phyloP scores from a whole-genome alignment of 106 monocot species.

The Dendrobium catenatum region DNA sequence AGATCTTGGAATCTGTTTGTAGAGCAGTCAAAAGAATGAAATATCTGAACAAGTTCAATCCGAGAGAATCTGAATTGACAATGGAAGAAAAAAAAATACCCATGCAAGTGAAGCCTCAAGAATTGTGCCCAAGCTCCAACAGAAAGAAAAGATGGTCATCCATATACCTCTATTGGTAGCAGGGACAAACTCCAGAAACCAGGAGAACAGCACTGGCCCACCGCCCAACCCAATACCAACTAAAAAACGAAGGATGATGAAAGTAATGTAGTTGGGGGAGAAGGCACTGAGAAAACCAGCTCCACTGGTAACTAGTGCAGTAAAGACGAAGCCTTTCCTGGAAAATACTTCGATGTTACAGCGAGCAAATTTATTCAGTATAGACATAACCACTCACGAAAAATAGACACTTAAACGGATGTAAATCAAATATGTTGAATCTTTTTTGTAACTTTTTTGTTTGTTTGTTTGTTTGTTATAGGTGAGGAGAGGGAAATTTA shows the following conservation, averaged over 20 bases:
- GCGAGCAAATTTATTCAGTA: background rate
- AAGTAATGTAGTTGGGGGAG: slow-evolving; percentile 40
- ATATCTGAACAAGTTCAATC: background rate
- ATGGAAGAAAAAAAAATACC: slow-evolving; percentile 23
- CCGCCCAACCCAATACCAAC: slow-evolving; percentile 74
- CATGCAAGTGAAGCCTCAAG: slow-evolving; percentile 62
- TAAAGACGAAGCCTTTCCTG: slow-evolving; percentile 65
- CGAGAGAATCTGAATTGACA: slow-evolving; percentile 1
- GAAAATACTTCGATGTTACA: background rate
- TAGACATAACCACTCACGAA: background rate
- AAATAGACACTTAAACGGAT: background rate
- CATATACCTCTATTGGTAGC: slow-evolving; percentile 58
- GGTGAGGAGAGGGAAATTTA: no score
- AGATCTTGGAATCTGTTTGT: background rate
- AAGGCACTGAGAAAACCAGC: slow-evolving; percentile 54
- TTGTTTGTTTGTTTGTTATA: no score
- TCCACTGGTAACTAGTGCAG: slow-evolving; percentile 41
- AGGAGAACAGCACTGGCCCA: slow-evolving; percentile 66
- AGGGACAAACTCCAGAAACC: slow-evolving; percentile 87
- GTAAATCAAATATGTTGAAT: no score
- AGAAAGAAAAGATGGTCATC: slow-evolving; percentile 58
- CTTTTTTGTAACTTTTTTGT: no score
- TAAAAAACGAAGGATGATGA: slow-evolving; percentile 41
- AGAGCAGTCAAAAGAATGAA: background rate
- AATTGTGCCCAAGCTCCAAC: slow-evolving; percentile 57